These are phyloP conservation scores for Salix caprea DNA, from an alignment of 345 rosid species.

Conservation along the genomic window DNA sequence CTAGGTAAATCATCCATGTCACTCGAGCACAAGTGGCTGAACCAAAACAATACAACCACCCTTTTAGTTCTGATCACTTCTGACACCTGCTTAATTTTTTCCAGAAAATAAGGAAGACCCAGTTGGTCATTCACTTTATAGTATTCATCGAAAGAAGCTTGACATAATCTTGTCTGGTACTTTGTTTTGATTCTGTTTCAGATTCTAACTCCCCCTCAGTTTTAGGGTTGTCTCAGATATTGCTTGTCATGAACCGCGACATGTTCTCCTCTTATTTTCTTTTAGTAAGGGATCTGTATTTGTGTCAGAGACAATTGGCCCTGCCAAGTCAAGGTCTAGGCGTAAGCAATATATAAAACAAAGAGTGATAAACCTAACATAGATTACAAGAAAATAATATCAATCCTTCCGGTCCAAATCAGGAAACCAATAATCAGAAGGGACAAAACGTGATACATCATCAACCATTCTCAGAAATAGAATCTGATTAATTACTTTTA, in stretches of 20 bases:
- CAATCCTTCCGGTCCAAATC: slow-evolving; percentile 23
- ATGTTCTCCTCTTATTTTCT: slow-evolving; percentile 18
- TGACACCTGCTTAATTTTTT: not conserved
- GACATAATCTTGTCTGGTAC: slow-evolving; percentile 18
- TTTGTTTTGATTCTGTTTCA: slow-evolving; percentile 24
- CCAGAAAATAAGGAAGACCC: slow-evolving; percentile 8
- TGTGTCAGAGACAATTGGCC: slow-evolving; percentile 21
- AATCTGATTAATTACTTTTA: not conserved
- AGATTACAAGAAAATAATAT: not conserved
- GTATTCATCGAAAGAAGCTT: slow-evolving; percentile 24
- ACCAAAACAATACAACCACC: not conserved
- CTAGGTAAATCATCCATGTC: slow-evolving; percentile 34
- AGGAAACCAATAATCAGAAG: slow-evolving; percentile 32
- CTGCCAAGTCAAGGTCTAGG: slow-evolving; percentile 21
- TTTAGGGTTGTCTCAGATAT: slow-evolving; percentile 25
- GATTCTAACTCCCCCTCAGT: slow-evolving; percentile 25
- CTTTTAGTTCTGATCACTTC: not conserved
- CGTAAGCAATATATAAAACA: slow-evolving; percentile 8
- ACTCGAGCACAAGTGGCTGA: not conserved
- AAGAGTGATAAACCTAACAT: not conserved
- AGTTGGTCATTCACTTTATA: slow-evolving; percentile 13
- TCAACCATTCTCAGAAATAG: slow-evolving; percentile 26
- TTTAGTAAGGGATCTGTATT: not conserved
- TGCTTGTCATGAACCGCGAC: slow-evolving; percentile 14
- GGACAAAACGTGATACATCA: slow-evolving; percentile 29